Evolutionary conservation across 306 rosid genomes (phyloP), one percentile per base, ranked within the genome.

Genomic region (Spatholobus suberectus): DNA sequence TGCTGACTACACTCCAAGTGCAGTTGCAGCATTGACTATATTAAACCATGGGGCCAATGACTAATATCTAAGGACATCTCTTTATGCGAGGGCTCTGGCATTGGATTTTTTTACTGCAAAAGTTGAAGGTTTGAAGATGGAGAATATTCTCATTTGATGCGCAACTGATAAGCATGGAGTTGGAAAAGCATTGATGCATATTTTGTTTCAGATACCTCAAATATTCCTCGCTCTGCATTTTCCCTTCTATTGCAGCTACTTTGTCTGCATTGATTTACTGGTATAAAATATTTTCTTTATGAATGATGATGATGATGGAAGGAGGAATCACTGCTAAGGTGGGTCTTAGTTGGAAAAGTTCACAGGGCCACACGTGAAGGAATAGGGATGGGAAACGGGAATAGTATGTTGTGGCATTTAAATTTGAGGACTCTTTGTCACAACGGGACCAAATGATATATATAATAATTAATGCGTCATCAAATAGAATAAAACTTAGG

Each of bases 11-110:
- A 73, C 89, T 32, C 94, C 99, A 13, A 96, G 97, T 83, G 76
- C 70, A 81, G 40, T 91, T 81, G 99, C 98, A 77, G 99, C 98
- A 66, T 82, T 80, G 34, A 79, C 90, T 77, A 81, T 96, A 80
- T 83, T 93, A 81, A 78, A 82, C 87, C 71, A 90, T 70, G 76
- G 58, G 70, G 78, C 75, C 85, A 55, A 55, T 80, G 62, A 77
- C 78, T 21, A 62, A 11, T 26, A 37, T 66, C 49, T 51, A 43
- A 14, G 61, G 23, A 29, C 67, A 47, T 84, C 20, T 43, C 29
- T 32, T 17, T 55, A 2, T 12, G 21, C 46, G 23, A 29, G 23
- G 27, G 57, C 49, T 68, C 34, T 27, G 72, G 34, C 47, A 13
- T 72, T 40, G 55, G 52, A 29, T 9, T 29, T 4, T 13, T 41